Base-by-base conservation (phyloP, 2,329 filamentous ascomycete species). In the Fusarium buxicola region DNA sequence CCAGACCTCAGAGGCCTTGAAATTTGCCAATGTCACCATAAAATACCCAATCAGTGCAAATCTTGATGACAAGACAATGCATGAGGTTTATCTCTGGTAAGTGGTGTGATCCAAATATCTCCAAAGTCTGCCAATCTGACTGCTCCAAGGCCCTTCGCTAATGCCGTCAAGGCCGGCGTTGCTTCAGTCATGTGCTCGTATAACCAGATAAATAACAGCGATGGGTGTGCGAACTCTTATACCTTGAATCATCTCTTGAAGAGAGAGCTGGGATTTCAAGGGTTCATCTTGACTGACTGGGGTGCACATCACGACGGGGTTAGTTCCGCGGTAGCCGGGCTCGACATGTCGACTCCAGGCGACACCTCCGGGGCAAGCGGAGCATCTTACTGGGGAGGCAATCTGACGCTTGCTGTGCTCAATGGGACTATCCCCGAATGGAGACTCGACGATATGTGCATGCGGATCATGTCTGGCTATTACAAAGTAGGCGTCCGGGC, bases 111-210 rank as follows among this genome's bases (percentile, higher is more conserved):
- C n/a, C n/a, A n/a, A n/a, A n/a, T n/a, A n/a, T n/a, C n/a, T n/a
- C n/a, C n/a, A n/a, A n/a, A n/a, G n/a, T n/a, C n/a, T n/a, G n/a
- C n/a, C n/a, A 3, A n/a, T 1, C 12, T 2, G 2, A 7, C n/a
- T n/a, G n/a, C 5, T 3, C 3, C 2, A 6, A 53, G 56, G 56
- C 91, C 90, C 0, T 94, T 94, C 72, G 87, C 88, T 0, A 88
- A 93, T 63, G 89, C 88, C 5, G 82, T 96, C 18, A 85, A 84
- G 54, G 91, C 90, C 5, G 92, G 92, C 16, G 90, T 92, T 2
- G 89, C 86, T 1, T 88, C 87, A 5, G 80, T 95, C 49, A 96
- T 96, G 92, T 92, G 91, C 72, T 85, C 86, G 2, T 96, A 96
- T 65, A 89, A 91, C 69, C 86, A 87, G 66, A 76, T 87, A 4